Base-by-base conservation (phyloP, 345 rosid genomes). In the Trapa incisa region DNA sequence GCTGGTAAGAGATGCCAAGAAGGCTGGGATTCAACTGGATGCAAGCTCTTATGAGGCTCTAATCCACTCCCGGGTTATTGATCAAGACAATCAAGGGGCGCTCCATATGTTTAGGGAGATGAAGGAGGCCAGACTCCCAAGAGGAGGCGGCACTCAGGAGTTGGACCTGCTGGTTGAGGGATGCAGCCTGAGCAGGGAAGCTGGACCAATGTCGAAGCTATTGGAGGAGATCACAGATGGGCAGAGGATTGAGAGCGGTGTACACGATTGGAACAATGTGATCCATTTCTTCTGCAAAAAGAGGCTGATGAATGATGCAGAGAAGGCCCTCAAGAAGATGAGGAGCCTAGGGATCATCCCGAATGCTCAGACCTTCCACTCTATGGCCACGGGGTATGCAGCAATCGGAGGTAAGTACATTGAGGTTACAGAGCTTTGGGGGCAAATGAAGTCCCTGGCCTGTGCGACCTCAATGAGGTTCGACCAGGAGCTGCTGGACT, bases 391-490 rank as follows among this genome's bases (percentile, higher is more conserved):
- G 6, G 96, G 89, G 13, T 88, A 89, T 66, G 96, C 99, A 60
- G 92, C 99, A 45, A 65, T 89, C 37, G 96, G 95, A 60, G 88
- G 92, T 13, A 94, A 94, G 68, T 94, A 94, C 62, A 72, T 73
- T 2, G 97, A 94, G 81, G 99, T 94, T 42, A 80, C 99, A 10
- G 96, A 91, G 74, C 78, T 89, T 5, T 94, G 99, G 97, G 96
- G 99, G 60, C 95, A 91, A 79, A 89, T 94, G 99, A 94, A 89
- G 75, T 78, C 88, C 29, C 73, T 86, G 75, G 86, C 88, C 73
- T 75, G 82, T 67, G 65, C 96, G 47, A 77, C 88, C 66, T 69
- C 78, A 13, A 80, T 94, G 85, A 87, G 74, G 70, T 91, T 94
- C 79, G 99, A 94, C 73, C 93, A 94, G 73, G 99, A 94, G 73